A percentile compares a stretch with the other conserved stretches of the same genome.
These are phyloP conservation scores for Macrophomina pseudophaseolina DNA, from an alignment of 2,329 filamentous ascomycete genomes.

Conservation along the genomic window DNA sequence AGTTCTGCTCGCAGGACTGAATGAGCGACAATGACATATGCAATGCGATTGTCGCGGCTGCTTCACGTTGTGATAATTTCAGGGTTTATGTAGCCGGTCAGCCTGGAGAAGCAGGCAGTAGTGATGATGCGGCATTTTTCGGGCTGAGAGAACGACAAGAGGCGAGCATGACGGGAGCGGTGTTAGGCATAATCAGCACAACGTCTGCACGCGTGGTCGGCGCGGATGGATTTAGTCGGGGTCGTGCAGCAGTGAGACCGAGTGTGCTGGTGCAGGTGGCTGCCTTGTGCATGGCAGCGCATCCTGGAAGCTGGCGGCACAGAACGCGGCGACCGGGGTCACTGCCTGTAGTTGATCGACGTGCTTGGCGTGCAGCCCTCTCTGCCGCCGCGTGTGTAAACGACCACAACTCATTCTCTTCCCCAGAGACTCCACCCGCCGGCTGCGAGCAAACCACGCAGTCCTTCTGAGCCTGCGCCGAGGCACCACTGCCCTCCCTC, in stretches of 20 bases:
- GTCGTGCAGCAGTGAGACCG: neutral
- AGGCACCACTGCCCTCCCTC: constrained; percentile 3
- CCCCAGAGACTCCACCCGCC: neutral
- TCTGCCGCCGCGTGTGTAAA: constrained; percentile 7
- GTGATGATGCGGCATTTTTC: constrained; percentile 22
- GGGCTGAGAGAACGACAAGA: neutral
- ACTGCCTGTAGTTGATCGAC: constrained; percentile 10
- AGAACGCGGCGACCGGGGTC: constrained; percentile 6
- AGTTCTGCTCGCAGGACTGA: neutral
- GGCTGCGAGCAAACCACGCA: neutral
- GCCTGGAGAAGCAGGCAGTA: constrained; percentile 3
- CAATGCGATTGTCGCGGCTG: neutral
- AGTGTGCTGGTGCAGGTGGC: neutral
- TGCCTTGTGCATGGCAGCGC: constrained; percentile 7
- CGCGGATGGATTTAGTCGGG: neutral
- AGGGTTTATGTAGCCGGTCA: neutral
- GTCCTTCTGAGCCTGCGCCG: constrained; percentile 5
- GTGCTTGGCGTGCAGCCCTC: constrained; percentile 19
- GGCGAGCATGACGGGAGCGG: neutral
- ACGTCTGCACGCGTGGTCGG: neutral
- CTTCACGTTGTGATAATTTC: neutral
- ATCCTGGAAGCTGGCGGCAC: constrained; percentile 4
- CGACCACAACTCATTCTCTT: constrained; percentile 2
- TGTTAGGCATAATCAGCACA: neutral
- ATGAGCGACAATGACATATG: neutral